Base-by-base conservation (phyloP, 352 stramenopile genomes). In the Phytophthora ohioensis region DNA sequence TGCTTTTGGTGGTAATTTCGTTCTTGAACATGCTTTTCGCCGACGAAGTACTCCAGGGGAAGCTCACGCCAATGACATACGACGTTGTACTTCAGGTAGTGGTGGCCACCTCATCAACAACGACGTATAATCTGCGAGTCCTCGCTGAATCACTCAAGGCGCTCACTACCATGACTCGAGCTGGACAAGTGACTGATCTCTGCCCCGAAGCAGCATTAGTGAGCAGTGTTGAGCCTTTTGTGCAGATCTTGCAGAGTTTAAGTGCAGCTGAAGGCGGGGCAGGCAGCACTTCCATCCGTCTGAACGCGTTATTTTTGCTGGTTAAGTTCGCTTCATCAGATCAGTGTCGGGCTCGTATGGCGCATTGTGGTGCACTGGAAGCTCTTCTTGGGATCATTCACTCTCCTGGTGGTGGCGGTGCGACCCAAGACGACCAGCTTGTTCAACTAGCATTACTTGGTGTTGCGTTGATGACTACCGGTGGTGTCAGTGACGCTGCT, bases 291-390 rank as follows among this genome's bases (percentile, higher is more conserved):
- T 64, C 57, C 5, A 69, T 90, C 31, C 82, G 82, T 3, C 49
- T 91, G 11, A 82, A 91, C 31, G 69, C 77, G 9, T 65, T 93
- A 13, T 91, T 90, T 53, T 63, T 94, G 61, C 67, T 93, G 8
- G 85, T 94, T 3, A 92, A 88, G 30, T 94, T 89, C 48, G 82
- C 85, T 4, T 84, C 85, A 0, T 78, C 73, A 0, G 41, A 48
- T 27, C 77, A 91, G 11, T 59, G 90, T 21, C 73, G 83, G 1
- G 61, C 30, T 5, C 64, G 66, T 1, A 88, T 94, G 70, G 48
- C 86, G 12, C 48, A 65, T 5, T 72, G 80, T 34, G 79, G 84
- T 7, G 84, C 73, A 17, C 54, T 94, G 39, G 54, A 76, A 5
- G 71, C 59, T 7, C 71, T 91, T 13, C 65, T 86, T 9, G 71